These are phyloP conservation scores for Ceratobasidium sp. DNA, from an alignment of 1,284 basidiomycete species.

Conservation along the genomic window DNA sequence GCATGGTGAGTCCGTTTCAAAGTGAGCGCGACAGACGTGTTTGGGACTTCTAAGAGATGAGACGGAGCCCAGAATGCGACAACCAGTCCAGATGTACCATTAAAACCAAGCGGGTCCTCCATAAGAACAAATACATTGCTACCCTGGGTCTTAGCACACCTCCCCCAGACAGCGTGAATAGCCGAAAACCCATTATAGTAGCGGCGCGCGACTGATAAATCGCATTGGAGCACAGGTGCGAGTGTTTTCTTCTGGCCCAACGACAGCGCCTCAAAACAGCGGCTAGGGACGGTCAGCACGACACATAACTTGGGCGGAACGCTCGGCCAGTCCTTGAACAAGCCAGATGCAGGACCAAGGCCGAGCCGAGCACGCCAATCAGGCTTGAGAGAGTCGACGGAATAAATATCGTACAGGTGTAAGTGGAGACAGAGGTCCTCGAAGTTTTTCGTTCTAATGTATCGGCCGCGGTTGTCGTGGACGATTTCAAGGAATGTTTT, in stretches of 20 bases:
- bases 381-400: neutral
- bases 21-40: neutral
- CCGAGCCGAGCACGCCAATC: neutral
- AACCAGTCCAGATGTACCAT: slow-evolving; percentile 21
- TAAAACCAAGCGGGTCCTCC: slow-evolving; percentile 17
- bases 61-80: slow-evolving; percentile 26
- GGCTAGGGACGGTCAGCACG: slow-evolving; percentile 26
- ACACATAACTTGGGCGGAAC: slow-evolving; percentile 23
- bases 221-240: neutral
- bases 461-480: neutral
- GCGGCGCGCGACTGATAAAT: neutral
- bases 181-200: neutral
- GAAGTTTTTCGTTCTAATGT: no score
- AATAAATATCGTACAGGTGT: neutral
- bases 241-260: neutral
- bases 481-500: neutral
- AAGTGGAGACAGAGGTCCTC: slow-evolving; percentile 32
- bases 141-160: neutral
- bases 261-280: neutral
- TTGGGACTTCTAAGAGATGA: neutral
- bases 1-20: neutral
- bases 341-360: neutral
- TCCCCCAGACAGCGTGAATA: slow-evolving; percentile 24
- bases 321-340: neutral
- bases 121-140: neutral